Evolutionary conservation across 768 basidiomycete genomes (phyloP).

Genomic region (Pholiota molesta): DNA sequence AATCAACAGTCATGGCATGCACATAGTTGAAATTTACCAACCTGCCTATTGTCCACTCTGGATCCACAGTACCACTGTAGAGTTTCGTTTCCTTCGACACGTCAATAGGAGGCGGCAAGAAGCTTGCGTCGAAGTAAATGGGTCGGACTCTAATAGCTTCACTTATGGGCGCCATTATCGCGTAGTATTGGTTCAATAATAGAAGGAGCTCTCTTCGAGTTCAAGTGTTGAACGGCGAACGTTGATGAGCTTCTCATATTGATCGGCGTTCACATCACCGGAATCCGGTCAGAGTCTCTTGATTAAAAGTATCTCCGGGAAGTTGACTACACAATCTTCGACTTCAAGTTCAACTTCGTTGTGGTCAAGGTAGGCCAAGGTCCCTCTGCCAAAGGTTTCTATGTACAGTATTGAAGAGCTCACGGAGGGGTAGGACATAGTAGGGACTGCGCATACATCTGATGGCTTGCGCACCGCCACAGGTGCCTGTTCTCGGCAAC

Average conservation of each 20-base stretch:
- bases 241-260: no score
- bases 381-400: no score
- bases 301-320: no score
- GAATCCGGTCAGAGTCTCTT: no score
- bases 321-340: neutral
- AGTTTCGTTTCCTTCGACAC: conserved; percentile 10
- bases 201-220: neutral
- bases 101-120: conserved; percentile 9
- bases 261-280: no score
- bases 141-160: conserved; percentile 33
- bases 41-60: conserved; percentile 49
- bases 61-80: conserved; percentile 44
- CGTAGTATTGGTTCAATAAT: neutral
- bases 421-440: neutral
- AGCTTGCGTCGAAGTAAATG: conserved; percentile 3
- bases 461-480: neutral
- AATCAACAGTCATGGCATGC: conserved; percentile 2
- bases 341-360: no score
- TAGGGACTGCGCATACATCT: neutral
- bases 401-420: neutral
- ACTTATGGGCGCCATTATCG: conserved; percentile 42
- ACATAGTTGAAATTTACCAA: conserved; percentile 27
- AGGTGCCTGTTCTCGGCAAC: conserved; percentile 3
- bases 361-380: no score
- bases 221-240: neutral